These are phyloP conservation scores for Collybia mongolica DNA, from an alignment of 768 basidiomycete genomes.

Conservation along the genomic window DNA sequence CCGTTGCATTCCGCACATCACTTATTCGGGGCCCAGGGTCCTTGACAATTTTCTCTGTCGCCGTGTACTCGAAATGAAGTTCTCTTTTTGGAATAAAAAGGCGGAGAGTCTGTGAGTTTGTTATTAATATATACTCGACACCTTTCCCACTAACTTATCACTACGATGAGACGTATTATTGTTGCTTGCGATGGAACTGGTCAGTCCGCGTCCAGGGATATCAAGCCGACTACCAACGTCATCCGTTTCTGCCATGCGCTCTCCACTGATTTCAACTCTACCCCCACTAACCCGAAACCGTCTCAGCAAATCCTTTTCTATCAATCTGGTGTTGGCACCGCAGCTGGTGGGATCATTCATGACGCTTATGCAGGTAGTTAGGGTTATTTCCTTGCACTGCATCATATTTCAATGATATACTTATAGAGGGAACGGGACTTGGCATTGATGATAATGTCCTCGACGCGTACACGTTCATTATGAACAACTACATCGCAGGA, in stretches of 20 bases:
- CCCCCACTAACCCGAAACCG: too few species aligned
- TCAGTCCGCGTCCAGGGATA: not conserved
- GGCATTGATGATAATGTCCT: constrained; percentile 4
- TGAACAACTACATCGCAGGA: not conserved
- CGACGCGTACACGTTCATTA: constrained; percentile 5
- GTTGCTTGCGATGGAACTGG: constrained; percentile 6
- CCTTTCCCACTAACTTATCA: too few species aligned
- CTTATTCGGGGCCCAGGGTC: too few species aligned
- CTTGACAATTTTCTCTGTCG: too few species aligned
- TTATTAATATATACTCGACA: too few species aligned
- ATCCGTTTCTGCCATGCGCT: not conserved
- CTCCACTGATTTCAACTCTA: not conserved
- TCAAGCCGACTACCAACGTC: not conserved
- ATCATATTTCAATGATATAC: too few species aligned
- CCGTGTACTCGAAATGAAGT: too few species aligned
- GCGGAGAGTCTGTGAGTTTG: too few species aligned
- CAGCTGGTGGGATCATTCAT: not conserved
- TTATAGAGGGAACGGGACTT: constrained; percentile 1
- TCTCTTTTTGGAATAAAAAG: too few species aligned
- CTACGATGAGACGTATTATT: not conserved
- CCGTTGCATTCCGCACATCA: too few species aligned
- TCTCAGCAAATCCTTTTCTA: constrained; percentile 5
- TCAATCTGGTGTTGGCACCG: not conserved
- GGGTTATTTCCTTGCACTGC: too few species aligned
- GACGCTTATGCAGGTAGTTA: not conserved